phyloP scores from a whole-genome alignment of 139 green algal species.

The Pleodorina starrii region DNA sequence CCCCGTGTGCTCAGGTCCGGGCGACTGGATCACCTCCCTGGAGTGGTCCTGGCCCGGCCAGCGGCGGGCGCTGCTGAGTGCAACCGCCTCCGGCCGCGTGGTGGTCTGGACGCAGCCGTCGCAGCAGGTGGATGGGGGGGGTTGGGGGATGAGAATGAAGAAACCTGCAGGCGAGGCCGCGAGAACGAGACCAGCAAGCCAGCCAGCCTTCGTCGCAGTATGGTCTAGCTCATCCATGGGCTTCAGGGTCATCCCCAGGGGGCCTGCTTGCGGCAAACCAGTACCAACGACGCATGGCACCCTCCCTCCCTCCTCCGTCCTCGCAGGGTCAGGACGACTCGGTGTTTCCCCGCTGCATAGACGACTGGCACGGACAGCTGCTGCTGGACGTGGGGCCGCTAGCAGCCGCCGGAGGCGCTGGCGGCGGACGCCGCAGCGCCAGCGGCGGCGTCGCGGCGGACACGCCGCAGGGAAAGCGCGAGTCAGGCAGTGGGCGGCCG shows the following conservation, averaged over 20 bases:
- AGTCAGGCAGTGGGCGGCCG: not conserved
- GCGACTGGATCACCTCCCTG: not conserved
- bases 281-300: no score
- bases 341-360: conserved; percentile 16
- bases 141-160: not conserved
- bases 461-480: not conserved
- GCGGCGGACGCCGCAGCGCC: no score
- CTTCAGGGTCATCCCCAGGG: no score
- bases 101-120: conserved; percentile 44
- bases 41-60: conserved; percentile 42
- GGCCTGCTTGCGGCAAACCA: no score
- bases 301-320: no score
- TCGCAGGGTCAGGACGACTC: conserved; percentile 37
- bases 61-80: conserved; percentile 35
- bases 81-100: conserved; percentile 3
- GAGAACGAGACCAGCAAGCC: no score
- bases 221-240: no score
- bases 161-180: no score
- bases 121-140: conserved; percentile 9
- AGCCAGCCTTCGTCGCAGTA: no score
- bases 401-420: no score
- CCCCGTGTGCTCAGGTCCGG: not conserved
- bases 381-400: not conserved
- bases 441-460: not conserved
- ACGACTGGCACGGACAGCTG: conserved; percentile 49